Base-by-base conservation (phyloP, 768 basidiomycete genomes). In the Pisolithus orientalis region DNA sequence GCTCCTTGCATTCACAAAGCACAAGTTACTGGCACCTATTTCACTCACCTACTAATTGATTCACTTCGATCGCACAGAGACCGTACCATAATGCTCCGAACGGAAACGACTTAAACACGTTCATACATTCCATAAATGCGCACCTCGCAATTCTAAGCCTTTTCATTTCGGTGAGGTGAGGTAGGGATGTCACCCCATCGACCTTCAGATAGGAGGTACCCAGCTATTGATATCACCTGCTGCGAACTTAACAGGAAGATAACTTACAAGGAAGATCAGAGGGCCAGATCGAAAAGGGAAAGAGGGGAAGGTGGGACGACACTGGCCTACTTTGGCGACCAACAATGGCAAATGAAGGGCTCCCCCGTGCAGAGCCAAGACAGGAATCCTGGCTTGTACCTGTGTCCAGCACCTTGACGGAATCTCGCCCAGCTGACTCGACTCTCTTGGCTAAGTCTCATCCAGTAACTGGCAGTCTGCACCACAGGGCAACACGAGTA, bases 161-260 rank as follows among this genome's bases (percentile, higher is more conserved):
- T 45, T 45, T 45, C 44, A 45, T 45, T 45, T 45, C 44, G 28
- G 44, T 28, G 44, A 45, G 5, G 44, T 45, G 44, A 45, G 25
- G 44, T 16, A 29, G 29, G 16, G 11, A 43, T 14, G 27, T 13
- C 21, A 21, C 27, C 16, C 29, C 5, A 16, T 17, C 16, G 14
- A 45, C 8, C 29, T 31, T 31, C 11, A 28, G 27, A 29, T 31
- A 45, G 44, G 44, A 16, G 28, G 16, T 13, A 13, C 11, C 13
- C 34, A 11, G 34, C 34, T 11, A 34, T 11, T 34, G 34, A 11
- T 2, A 14, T 34, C 31, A 34, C 5, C 13, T 4, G 34, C 34
- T 34, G 34, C 11, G 34, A 5, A 14, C 34, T 34, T 34, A 13
- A 34, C 34, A 13, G 13, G 28, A 45, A 45, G 44, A 45, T 11